A percentile compares a stretch with the other conserved stretches of the same genome.
Conservation (phyloP, 2,329 filamentous ascomycete genomes). For the Xylariales sp. region DNA sequence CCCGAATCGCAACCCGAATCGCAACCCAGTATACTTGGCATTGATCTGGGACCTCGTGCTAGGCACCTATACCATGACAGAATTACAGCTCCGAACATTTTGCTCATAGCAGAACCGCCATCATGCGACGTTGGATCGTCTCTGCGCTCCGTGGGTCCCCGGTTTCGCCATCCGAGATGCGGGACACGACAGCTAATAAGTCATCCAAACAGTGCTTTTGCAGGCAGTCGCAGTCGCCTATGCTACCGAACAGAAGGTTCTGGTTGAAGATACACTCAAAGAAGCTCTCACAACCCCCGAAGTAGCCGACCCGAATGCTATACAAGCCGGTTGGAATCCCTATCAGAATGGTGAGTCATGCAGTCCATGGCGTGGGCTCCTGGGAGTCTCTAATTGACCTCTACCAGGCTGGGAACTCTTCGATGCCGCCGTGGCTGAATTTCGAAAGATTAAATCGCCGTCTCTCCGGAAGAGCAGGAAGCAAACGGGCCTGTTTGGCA, state of each 20-base stretch:
- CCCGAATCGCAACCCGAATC: background rate
- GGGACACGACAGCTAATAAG: too few relatives aligned
- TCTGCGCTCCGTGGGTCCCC: slow-evolving; percentile 22
- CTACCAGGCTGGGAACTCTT: slow-evolving; percentile 47
- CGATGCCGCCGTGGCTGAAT: slow-evolving; percentile 44
- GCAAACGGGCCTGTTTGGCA: slow-evolving; percentile 38
- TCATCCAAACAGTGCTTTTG: slow-evolving; percentile 24
- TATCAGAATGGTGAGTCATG: slow-evolving; percentile 29
- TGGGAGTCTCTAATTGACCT: slow-evolving; percentile 9
- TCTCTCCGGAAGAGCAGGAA: slow-evolving; percentile 39
- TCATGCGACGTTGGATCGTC: slow-evolving; percentile 27
- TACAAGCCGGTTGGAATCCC: slow-evolving; percentile 22
- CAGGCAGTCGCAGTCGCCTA: slow-evolving; percentile 21
- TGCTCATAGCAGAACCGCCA: slow-evolving; percentile 26
- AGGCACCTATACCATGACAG: slow-evolving; percentile 28
- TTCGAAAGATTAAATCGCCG: slow-evolving; percentile 45
- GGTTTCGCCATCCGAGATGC: too few relatives aligned
- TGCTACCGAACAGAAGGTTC: slow-evolving; percentile 25
- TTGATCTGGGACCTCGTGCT: background rate
- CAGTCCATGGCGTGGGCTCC: background rate
- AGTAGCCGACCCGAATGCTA: slow-evolving; percentile 20
- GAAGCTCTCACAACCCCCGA: slow-evolving; percentile 16
- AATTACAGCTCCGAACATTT: slow-evolving; percentile 19
- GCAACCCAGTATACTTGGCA: background rate
- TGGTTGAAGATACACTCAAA: slow-evolving; percentile 14